A percentile compares a stretch with the other conserved stretches of the same genome.
Evolutionary conservation across 2,329 filamentous ascomycete species (phyloP).

Genomic region (Hansfordia pulvinata): DNA sequence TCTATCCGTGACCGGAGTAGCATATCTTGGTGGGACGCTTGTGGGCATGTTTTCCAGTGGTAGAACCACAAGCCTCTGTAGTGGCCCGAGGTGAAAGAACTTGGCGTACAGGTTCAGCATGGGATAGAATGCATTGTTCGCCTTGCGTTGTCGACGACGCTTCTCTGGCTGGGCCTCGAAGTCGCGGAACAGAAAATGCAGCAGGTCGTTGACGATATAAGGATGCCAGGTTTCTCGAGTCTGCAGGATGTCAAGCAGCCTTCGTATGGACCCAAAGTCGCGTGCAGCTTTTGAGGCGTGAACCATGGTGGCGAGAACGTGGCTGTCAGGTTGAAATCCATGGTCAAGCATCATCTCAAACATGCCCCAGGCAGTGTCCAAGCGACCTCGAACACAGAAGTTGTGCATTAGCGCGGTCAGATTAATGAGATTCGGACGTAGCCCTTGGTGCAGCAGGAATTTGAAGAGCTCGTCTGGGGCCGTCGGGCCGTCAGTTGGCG

Average conservation of each 20-base stretch:
- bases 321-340: conserved; percentile 47
- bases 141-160: conserved; percentile 16
- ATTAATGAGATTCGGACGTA: conserved; percentile 46
- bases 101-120: conserved; percentile 36
- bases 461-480: conserved; percentile 39
- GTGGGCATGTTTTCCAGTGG: conserved; percentile 12
- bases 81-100: conserved; percentile 29
- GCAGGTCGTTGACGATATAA: conserved; percentile 33
- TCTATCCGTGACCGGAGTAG: conserved; percentile 6
- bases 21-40: too few species aligned
- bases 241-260: conserved; percentile 39
- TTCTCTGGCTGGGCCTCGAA: conserved; percentile 21
- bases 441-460: conserved; percentile 42
- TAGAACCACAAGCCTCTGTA: conserved; percentile 22
- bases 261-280: conserved; percentile 38
- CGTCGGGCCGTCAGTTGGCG: conserved; percentile 24
- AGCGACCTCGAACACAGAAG: conserved; percentile 50
- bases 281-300: conserved; percentile 50
- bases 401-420: conserved; percentile 60
- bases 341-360: conserved; percentile 47
- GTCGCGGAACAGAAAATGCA: conserved; percentile 35
- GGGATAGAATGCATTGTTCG: conserved; percentile 24
- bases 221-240: conserved; percentile 30
- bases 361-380: conserved; percentile 49
- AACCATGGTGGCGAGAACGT: conserved; percentile 57